Evolutionary conservation across 106 monocot genomes (phyloP), one percentile per base, ranked within the genome.

Genomic region (Acanthochlamys bracteata): DNA sequence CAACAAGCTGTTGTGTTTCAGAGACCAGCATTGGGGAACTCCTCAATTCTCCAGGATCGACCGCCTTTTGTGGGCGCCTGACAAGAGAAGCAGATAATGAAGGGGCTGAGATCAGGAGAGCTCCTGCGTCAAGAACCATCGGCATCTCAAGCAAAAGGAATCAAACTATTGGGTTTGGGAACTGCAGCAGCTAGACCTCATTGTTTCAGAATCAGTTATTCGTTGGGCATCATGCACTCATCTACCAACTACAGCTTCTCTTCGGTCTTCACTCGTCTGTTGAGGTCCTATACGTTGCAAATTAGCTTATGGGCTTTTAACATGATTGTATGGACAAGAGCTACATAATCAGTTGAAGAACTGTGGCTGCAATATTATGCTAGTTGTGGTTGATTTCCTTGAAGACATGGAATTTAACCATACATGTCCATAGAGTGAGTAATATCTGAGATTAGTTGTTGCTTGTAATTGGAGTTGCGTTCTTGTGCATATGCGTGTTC

Each of bases 181-280:
- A 75, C 58, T 70, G 0, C 78, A 78, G 69, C 86, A 89, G 72
- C 74, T 94, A 25, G 80, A 89, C 41, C 63, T 90, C 54, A 64
- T 76, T 53, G 89, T 82, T 0, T 69, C 83, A 0, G 94, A 86
- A 62, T 89, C 94, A 4, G 73, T 94, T 53, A 90, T 94, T 57
- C 83, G 94, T 1, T 94, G 94, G 94, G 77, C 86, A 0, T 94
- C 94, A 20, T 89, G 89, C 74, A 81, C 73, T 4, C 72, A 73
- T 26, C 75, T 94, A 39, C 70, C 75, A 0, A 78, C 61, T 51
- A 72, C 89, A 27, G 71, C 78, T 22, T 89, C 94, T 40, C 78
- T 90, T 55, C 53, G 75, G 26, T 79, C 94, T 0, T 94, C 89
- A 0, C 86, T 94, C 51, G 89, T 94, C 41, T 89, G 79, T 68